These are phyloP conservation scores for Micractinium conductrix DNA, from an alignment of 139 green algal genomes.

Conservation along the genomic window DNA sequence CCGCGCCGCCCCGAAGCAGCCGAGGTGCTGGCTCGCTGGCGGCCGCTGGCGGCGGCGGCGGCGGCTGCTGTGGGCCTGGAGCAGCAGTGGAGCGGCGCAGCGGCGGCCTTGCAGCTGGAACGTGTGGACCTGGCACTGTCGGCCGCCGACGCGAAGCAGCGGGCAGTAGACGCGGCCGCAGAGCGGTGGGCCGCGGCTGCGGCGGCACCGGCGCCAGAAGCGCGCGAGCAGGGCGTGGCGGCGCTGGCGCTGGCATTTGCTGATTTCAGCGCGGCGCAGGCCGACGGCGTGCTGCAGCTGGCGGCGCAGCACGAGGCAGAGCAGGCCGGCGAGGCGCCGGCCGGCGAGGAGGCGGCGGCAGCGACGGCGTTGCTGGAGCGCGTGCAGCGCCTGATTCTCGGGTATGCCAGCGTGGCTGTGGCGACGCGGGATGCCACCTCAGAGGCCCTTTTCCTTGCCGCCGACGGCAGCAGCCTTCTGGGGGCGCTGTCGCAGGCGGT, in stretches of 20 bases:
- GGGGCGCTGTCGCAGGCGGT: conserved; percentile 34
- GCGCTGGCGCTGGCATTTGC: conserved; percentile 16
- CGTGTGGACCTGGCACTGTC: conserved; percentile 22
- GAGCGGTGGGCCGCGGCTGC: background rate
- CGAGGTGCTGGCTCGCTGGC: background rate
- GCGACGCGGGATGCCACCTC: conserved; percentile 4
- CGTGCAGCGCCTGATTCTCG: conserved; percentile 29
- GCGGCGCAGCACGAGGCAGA: background rate
- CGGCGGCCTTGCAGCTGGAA: conserved; percentile 16
- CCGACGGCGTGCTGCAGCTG: background rate
- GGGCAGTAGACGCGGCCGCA: background rate
- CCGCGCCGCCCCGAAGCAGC: background rate
- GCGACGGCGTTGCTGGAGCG: background rate
- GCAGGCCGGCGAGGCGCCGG: background rate
- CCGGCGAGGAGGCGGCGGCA: background rate
- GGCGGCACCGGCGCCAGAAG: no score
- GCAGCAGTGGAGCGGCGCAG: background rate
- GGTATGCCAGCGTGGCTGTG: conserved; percentile 20
- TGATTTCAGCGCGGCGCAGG: conserved; percentile 14
- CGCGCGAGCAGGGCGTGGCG: background rate
- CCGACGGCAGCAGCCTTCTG: conserved; percentile 9
- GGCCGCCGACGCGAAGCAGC: background rate
- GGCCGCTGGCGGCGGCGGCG: conserved; percentile 5
- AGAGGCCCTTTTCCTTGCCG: background rate
- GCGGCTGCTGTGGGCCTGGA: background rate